Evolutionary conservation across 305 asterid genomes (phyloP).

Genomic region (Salvia sclarea): DNA sequence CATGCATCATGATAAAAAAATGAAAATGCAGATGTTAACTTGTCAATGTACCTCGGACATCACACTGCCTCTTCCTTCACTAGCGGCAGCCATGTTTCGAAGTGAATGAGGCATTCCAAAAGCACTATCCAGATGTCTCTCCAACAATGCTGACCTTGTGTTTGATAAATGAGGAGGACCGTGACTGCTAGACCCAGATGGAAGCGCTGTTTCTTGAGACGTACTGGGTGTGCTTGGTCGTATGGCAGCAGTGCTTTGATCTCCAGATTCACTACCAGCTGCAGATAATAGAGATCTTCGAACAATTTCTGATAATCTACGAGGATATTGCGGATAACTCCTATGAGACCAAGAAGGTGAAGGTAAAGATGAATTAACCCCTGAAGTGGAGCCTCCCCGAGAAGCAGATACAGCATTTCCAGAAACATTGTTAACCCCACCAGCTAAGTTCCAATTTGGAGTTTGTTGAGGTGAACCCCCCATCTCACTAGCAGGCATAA

Average conservation of each 20-base stretch:
- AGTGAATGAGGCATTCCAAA: constrained; percentile 56
- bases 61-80: constrained; percentile 74
- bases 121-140: constrained; percentile 70
- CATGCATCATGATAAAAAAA: constrained; percentile 8
- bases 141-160: constrained; percentile 69
- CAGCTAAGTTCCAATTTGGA: constrained; percentile 49
- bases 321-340: constrained; percentile 52
- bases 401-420: constrained; percentile 54
- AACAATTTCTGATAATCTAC: constrained; percentile 66
- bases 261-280: constrained; percentile 51
- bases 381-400: constrained; percentile 43
- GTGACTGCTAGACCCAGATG: constrained; percentile 52
- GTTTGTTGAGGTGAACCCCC: constrained; percentile 57
- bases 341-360: constrained; percentile 60
- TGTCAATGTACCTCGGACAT: constrained; percentile 55
- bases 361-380: constrained; percentile 42
- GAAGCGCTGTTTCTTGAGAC: constrained; percentile 46
- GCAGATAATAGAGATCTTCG: constrained; percentile 64
- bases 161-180: constrained; percentile 47
- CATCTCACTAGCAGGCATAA: constrained; percentile 52
- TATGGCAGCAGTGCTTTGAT: constrained; percentile 44
- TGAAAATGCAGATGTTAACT: not conserved
- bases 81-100: constrained; percentile 58
- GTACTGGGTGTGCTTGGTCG: constrained; percentile 44
- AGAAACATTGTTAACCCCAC: constrained; percentile 42